Base-by-base conservation (phyloP, 257 asterid genomes). In the Haberlea rhodopensis region DNA sequence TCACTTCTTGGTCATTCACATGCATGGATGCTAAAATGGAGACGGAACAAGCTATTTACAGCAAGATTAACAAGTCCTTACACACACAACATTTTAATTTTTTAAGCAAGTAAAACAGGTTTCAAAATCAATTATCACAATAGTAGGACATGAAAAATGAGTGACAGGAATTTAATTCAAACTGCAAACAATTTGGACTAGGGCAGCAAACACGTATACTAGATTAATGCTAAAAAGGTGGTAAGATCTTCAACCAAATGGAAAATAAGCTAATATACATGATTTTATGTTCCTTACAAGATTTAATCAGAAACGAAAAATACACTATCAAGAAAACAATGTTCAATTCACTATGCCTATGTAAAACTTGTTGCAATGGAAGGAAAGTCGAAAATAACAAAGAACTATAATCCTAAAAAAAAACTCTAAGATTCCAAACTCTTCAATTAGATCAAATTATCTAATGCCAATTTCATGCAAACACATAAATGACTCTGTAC, bases 81-180 rank as follows among this genome's bases (percentile, higher is more conserved):
- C 48, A 37, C 11, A 13, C 5, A 37, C 3, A 37, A 32, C 4
- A 8, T 8, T 32, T 37, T 11, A 37, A 10, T 43, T 13, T 2
- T 43, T 43, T 43, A 43, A 43, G 51, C 51, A 43, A 43, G 51
- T 7, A 15, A 43, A 37, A 37, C 46, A 37, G 46, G 4, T 43
- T 40, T 13, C 20, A 13, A 43, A 43, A 43, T 15, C 51, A 16
- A 16, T 8, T 13, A 43, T 43, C 51, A 43, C 51, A n/a, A n/a
- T n/a, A n/a, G n/a, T n/a, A 43, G 13, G n/a, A n/a, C 13, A 16
- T 19, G 51, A 43, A 43, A 40, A 16, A n/a, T n/a, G n/a, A n/a
- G n/a, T 2, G 43, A 83, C 51, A 75, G 82, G 63, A 43, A 16
- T 4, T 43, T 2, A 16, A 43, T 43, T 43, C 8, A 16, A 16